Evolutionary conservation across 257 asterid genomes (phyloP).

Genomic region (Solanum paucissectum): DNA sequence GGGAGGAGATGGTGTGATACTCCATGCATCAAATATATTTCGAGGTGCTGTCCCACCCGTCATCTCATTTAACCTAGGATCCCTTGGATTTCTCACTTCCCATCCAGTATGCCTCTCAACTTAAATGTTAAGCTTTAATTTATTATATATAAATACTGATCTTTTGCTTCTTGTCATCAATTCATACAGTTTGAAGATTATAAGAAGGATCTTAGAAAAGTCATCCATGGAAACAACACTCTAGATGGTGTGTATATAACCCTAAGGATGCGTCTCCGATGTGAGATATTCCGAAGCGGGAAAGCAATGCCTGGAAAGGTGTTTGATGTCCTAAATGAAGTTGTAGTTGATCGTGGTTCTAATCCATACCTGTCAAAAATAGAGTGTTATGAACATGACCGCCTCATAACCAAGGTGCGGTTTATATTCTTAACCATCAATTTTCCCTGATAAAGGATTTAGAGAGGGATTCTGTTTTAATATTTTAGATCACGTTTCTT

Average conservation of each 20-base stretch:
- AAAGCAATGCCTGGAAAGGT: slow-evolving; percentile 88
- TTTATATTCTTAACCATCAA: not conserved
- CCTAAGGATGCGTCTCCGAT: slow-evolving; percentile 92
- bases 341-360: slow-evolving; percentile 97
- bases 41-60: slow-evolving; percentile 16
- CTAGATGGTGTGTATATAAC: slow-evolving; percentile 89
- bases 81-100: slow-evolving; percentile 86
- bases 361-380: slow-evolving; percentile 96
- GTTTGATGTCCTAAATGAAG: slow-evolving; percentile 86
- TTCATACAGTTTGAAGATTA: slow-evolving; percentile 63
- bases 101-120: not conserved
- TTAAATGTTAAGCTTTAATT: not conserved
- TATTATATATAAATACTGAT: not conserved
- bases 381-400: slow-evolving; percentile 95
- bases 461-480: not conserved
- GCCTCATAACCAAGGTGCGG: slow-evolving; percentile 89
- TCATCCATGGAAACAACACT: slow-evolving; percentile 85
- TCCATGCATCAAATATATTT: slow-evolving; percentile 79
- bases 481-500: not conserved
- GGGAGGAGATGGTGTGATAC: slow-evolving; percentile 99
- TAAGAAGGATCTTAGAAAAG: slow-evolving; percentile 76
- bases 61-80: slow-evolving; percentile 97
- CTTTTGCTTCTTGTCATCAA: not conserved
- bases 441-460: not conserved
- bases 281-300: slow-evolving; percentile 89